Conservation (phyloP, 2,329 filamentous ascomycete genomes). For the Neopestalotiopsis rosae region DNA sequence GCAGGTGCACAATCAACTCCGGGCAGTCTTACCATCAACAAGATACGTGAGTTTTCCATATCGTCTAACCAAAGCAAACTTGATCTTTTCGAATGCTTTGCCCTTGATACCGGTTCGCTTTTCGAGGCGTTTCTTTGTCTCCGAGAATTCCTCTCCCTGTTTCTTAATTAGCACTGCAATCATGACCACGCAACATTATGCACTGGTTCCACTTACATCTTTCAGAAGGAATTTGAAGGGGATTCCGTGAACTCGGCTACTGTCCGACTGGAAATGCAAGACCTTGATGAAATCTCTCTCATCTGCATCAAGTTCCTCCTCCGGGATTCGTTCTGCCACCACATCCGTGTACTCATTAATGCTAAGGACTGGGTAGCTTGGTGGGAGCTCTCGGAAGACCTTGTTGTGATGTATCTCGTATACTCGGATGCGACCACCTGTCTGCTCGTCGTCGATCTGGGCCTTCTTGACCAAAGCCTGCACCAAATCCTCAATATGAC, state of each 20-base stretch:
- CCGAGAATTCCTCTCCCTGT: slow-evolving; percentile 82
- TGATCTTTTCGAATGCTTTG: slow-evolving; percentile 98
- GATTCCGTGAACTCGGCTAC: slow-evolving; percentile 81
- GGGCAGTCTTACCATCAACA: slow-evolving; percentile 74
- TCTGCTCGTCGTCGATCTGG: slow-evolving; percentile 74
- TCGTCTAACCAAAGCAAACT: slow-evolving; percentile 83
- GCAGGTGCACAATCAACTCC: neutral
- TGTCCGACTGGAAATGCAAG: slow-evolving; percentile 93
- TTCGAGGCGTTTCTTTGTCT: slow-evolving; percentile 93
- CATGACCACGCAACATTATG: neutral
- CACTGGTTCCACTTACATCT: slow-evolving; percentile 56
- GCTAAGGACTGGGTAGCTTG: slow-evolving; percentile 75
- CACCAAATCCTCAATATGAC: slow-evolving; percentile 79
- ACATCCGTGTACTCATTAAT: slow-evolving; percentile 86
- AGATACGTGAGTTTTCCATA: slow-evolving; percentile 78
- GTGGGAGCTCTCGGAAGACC: slow-evolving; percentile 77
- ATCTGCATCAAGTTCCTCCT: slow-evolving; percentile 68
- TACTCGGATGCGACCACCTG: slow-evolving; percentile 74
- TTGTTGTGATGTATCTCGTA: slow-evolving; percentile 86
- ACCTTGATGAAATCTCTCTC: slow-evolving; percentile 72
- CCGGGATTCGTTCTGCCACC: slow-evolving; percentile 80
- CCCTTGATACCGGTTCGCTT: slow-evolving; percentile 94
- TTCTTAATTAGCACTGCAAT: slow-evolving; percentile 28
- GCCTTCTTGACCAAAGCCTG: slow-evolving; percentile 80
- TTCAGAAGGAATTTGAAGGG: slow-evolving; percentile 91